Base-by-base conservation (phyloP, 495 filamentous ascomycete species). In the Lepidopterella palustris region DNA sequence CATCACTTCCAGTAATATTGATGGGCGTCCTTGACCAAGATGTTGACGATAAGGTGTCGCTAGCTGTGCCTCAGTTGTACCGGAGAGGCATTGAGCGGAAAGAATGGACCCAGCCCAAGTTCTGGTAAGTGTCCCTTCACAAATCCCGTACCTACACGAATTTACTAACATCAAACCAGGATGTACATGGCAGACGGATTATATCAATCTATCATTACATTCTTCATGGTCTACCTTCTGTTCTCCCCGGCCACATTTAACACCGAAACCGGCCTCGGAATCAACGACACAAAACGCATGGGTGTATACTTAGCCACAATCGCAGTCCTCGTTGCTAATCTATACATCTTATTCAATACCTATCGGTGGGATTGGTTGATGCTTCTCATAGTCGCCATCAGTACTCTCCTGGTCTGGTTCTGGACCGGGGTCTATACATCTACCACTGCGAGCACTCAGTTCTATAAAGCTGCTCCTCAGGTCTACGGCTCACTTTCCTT, bases 21-120 rank as follows among this genome's bases (percentile, higher is more conserved):
- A 93, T 97, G 83, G 95, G 95, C 67, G 90, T 99, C 39, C 79
- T 99, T 57, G 95, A 99, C 65, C 95, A 99, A 74, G 95, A 99
- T 74, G 93, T 99, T 28, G 86, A 85, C 65, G 95, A 97, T 72
- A 86, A 84, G 68, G 89, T 99, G 23, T 96, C 95, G 8, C 77
- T 99, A 40, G 91, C 88, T 54, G 92, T 97, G 53, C 95, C 95
- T 27, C 91, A 97, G 71, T 77, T 99, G 26, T 99, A 99, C 71
- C 86, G 92, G 57, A 84, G 95, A 64, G 95, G 95, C 66, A 97
- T 99, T 65, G 89, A 97, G 74, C 87, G 92, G 57, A 85, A 90
- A 71, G 95, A 99, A 77, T 99, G 95, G 95, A 97, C 95, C 9
- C 87, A 95, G 66, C 72, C 77, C 45, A 99, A 99, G 72, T 99